Evolutionary conservation across 768 basidiomycete genomes (phyloP).

Genomic region (Hydnum rufescens): DNA sequence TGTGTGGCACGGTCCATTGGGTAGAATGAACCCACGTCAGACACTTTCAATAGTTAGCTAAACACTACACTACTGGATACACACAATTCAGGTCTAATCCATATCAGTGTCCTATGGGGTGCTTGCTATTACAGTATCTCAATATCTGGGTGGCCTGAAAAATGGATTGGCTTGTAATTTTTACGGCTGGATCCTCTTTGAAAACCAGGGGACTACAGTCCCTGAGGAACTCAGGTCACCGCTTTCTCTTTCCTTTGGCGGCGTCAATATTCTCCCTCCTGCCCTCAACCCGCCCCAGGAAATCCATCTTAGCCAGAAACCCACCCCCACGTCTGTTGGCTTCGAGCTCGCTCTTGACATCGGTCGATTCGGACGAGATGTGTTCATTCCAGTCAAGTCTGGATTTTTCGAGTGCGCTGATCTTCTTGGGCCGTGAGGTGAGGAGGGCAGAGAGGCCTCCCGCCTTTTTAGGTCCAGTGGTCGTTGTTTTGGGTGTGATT

Average conservation of each 20-base stretch:
- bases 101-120: too few relatives aligned
- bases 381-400: constrained; percentile 73
- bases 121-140: too few relatives aligned
- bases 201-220: too few relatives aligned
- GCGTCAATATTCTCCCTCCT: constrained; percentile 43
- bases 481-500: constrained; percentile 40
- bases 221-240: too few relatives aligned
- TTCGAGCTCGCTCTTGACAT: constrained; percentile 48
- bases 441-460: constrained; percentile 5
- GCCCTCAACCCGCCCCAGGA: constrained; percentile 54
- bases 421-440: constrained; percentile 39
- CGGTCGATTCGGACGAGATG: constrained; percentile 24
- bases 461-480: constrained; percentile 24
- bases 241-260: constrained; percentile 32
- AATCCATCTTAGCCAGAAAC: constrained; percentile 72
- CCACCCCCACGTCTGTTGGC: constrained; percentile 55
- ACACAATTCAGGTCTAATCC: too few relatives aligned
- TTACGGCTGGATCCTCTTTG: too few relatives aligned
- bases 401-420: constrained; percentile 71
- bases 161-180: too few relatives aligned
- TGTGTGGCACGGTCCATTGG: too few relatives aligned
- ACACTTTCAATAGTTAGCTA: too few relatives aligned
- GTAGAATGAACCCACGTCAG: too few relatives aligned
- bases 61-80: too few relatives aligned
- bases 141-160: too few relatives aligned